phyloP scores from a whole-genome alignment of 371 early-diverging fungal genomes.

The Rhizoclosmatium hyalinum region DNA sequence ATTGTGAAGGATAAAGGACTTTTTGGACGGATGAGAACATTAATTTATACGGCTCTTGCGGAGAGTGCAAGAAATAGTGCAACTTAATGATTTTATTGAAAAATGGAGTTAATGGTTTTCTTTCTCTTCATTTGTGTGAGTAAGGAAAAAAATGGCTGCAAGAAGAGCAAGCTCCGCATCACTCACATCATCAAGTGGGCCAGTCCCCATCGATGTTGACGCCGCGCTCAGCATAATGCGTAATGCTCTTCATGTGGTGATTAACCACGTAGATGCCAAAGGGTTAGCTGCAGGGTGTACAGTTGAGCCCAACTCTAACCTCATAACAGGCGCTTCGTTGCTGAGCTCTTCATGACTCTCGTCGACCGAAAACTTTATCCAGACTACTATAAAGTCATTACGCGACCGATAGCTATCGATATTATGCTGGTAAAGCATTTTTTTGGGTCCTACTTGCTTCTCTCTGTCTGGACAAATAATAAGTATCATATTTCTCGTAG shows the following conservation, averaged over 20 bases:
- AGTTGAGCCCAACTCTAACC: not conserved
- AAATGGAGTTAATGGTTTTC: not conserved
- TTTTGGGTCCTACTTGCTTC: not conserved
- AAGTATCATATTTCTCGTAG: not conserved
- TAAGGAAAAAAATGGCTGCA: no score
- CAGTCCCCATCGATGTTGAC: not conserved
- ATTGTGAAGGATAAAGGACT: conserved; percentile 43
- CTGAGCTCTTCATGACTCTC: conserved; percentile 49
- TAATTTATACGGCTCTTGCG: conserved; percentile 50
- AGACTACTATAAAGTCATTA: conserved; percentile 64
- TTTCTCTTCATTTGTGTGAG: no score
- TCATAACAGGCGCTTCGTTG: conserved; percentile 31
- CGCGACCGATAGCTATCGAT: conserved; percentile 58
- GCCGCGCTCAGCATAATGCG: conserved; percentile 11
- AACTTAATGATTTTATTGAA: not conserved
- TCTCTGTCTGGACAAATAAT: not conserved
- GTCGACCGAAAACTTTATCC: conserved; percentile 51
- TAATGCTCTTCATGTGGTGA: conserved; percentile 23
- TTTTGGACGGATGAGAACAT: conserved; percentile 41
- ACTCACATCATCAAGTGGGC: no score
- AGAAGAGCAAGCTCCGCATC: no score
- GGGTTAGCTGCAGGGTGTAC: conserved; percentile 11
- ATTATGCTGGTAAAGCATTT: conserved; percentile 39
- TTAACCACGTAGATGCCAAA: conserved; percentile 24
- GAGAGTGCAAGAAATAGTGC: conserved; percentile 35